Evolutionary conservation across 2,329 filamentous ascomycete genomes (phyloP), one percentile per base, ranked within the genome.

Genomic region (Colletotrichum musicola): DNA sequence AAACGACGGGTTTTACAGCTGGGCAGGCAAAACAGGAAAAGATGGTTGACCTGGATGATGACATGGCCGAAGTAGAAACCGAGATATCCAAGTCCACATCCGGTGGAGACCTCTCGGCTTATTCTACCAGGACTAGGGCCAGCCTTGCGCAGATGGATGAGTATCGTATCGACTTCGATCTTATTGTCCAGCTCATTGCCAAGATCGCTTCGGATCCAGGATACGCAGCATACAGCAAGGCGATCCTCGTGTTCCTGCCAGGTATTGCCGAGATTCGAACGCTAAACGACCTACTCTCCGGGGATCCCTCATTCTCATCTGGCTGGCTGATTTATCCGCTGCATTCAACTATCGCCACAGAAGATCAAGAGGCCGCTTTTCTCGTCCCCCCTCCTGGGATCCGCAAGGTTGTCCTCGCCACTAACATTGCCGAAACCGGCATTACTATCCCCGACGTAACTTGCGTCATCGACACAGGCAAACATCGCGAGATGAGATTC

Each of bases 381-480:
- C 83, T 93, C 6, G 82, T 97, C 0, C 96, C 96, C 6, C 94
- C 95, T 1, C 86, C 85, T 3, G 95, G 95, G 0, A 85, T 90
- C 64, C 89, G 95, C 71, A 99, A 99, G 81, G 96, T 99, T 71
- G 95, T 99, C 2, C 87, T 99, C 62, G 95, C 96, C 1, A 99
- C 96, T 14, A 99, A 99, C 76, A 99, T 99, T 78, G 96, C 96
- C 4, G 96, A 99, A 79, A 99, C 96, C 0, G 96, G 96, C 83
- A 97, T 99, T 76, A 99, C 96, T 0, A 99, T 99, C 72, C 96
- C 96, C 1, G 96, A 99, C 77, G 93, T 99, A 35, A 98, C 96
- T 0, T 97, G 95, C 74, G 96, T 99, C 53, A 92, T 99, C 67
- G 96, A 99, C 78, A 95, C 94, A 0, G 96, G 96, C 64, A 98